Base-by-base conservation (phyloP, 2,329 filamentous ascomycete species). In the Trichophyton rubrum region DNA sequence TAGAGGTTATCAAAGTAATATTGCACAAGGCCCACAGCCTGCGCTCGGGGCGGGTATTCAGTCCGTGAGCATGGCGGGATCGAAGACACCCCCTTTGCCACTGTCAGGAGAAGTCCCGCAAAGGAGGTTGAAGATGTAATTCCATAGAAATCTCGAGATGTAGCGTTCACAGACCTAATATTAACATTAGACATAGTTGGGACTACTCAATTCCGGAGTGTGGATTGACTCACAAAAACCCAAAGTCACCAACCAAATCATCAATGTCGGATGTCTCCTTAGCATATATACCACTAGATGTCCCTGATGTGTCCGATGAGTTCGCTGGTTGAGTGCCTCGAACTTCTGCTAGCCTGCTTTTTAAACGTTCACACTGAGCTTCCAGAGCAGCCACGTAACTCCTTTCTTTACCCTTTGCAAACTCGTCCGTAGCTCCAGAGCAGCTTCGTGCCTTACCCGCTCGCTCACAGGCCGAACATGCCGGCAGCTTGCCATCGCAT, bases 341-440 rank as follows among this genome's bases (percentile, higher is more conserved):
- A 5, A 74, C 66, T 62, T 81, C 78, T 20, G 75, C 73, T 55
- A 96, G 81, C 61, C 85, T 85, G 70, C 85, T 86, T 73, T 96
- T 89, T 7, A 97, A 82, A 73, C 88, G 89, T 72, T 97, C 91
- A 66, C 95, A 86, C 61, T 89, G 86, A 15, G 91, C 84, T 72
- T 97, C 92, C n/a, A 99, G 80, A 0, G 92, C 95, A 6, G 92
- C 90, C 51, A 97, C 91, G 79, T 97, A 99, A 74, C 91, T 97
- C 68, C 92, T 82, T 71, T 97, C 93, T 73, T 97, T 97, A 63
- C 93, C 93, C 64, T 90, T 82, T 0, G 92, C 91, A 74, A 96
- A 97, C 72, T 96, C 90, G 70, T 97, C 92, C 68, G 95, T 96
- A 6, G 90, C 91, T 60, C 90, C 90, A 5, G 90, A 96, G 72